These are phyloP conservation scores for Thalassiosira allenii DNA, from an alignment of 352 stramenopile genomes.

Conservation along the genomic window DNA sequence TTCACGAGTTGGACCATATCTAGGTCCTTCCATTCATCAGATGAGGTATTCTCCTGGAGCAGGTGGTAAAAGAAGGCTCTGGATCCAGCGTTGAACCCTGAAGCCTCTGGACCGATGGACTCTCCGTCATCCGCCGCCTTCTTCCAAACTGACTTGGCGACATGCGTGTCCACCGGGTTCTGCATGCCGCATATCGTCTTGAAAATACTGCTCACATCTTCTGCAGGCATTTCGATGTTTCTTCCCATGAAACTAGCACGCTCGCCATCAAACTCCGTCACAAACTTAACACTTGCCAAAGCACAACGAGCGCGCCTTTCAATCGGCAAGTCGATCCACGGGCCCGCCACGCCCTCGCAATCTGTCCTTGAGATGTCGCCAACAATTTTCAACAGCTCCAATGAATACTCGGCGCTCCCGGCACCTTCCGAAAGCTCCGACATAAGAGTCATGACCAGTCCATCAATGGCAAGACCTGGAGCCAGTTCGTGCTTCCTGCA, in stretches of 20 bases:
- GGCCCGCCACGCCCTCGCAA: background rate
- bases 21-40: constrained; percentile 11
- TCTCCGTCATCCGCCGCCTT: constrained; percentile 23
- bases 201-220: constrained; percentile 18
- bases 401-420: constrained; percentile 15
- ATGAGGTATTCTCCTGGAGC: background rate
- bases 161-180: background rate
- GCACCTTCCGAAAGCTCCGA: constrained; percentile 14
- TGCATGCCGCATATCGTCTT: constrained; percentile 4
- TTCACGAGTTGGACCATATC: constrained; percentile 9
- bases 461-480: constrained; percentile 9
- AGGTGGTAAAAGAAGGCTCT: constrained; percentile 24
- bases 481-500: constrained; percentile 20
- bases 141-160: constrained; percentile 9
- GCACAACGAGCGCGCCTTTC: constrained; percentile 8
- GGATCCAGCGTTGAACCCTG: background rate
- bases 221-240: constrained; percentile 7
- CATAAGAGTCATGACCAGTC: constrained; percentile 2
- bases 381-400: constrained; percentile 17
- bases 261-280: constrained; percentile 1
- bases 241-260: background rate
- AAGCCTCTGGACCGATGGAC: constrained; percentile 12
- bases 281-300: constrained; percentile 1
- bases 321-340: constrained; percentile 5
- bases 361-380: background rate